These are phyloP conservation scores for Sarocladiaceae sp. DNA, from an alignment of 2,329 filamentous ascomycete species.

Conservation along the genomic window DNA sequence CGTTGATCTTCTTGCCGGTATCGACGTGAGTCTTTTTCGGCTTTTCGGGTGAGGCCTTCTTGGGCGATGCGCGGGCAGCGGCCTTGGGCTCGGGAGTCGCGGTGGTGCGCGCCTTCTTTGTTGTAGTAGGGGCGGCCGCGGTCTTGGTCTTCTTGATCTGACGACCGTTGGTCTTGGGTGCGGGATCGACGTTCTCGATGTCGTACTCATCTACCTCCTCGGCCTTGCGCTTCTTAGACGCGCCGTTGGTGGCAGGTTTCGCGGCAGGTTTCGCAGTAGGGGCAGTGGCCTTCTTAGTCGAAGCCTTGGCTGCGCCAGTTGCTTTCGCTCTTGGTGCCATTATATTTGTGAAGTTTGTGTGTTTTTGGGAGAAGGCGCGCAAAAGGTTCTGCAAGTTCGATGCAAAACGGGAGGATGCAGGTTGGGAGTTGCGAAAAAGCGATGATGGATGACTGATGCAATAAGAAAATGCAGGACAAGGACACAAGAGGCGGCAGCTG, in stretches of 20 bases:
- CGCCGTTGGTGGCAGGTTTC: constrained; percentile 28
- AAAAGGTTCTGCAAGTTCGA: neutral
- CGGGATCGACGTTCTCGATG: constrained; percentile 11
- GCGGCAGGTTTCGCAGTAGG: no score
- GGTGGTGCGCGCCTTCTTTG: constrained; percentile 17
- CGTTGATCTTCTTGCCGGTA: constrained; percentile 67
- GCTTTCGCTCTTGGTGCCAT: constrained; percentile 28
- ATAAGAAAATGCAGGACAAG: neutral
- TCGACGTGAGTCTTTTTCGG: constrained; percentile 20
- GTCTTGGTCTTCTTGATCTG: constrained; percentile 10
- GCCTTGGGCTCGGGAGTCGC: constrained; percentile 16
- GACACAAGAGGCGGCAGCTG: neutral
- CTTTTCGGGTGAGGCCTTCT: constrained; percentile 19
- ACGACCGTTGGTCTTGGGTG: constrained; percentile 9
- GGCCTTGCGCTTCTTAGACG: constrained; percentile 23
- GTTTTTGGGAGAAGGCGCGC: neutral
- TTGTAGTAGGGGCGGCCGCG: neutral
- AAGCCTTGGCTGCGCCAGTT: constrained; percentile 19
- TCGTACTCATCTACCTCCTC: constrained; percentile 13
- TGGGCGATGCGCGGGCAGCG: constrained; percentile 1
- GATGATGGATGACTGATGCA: neutral
- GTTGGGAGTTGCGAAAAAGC: neutral
- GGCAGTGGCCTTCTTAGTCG: constrained; percentile 17
- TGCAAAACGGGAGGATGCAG: neutral
- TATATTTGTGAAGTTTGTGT: neutral